These are phyloP conservation scores for Lotus japonicus DNA, from an alignment of 306 rosid genomes.

Conservation along the genomic window DNA sequence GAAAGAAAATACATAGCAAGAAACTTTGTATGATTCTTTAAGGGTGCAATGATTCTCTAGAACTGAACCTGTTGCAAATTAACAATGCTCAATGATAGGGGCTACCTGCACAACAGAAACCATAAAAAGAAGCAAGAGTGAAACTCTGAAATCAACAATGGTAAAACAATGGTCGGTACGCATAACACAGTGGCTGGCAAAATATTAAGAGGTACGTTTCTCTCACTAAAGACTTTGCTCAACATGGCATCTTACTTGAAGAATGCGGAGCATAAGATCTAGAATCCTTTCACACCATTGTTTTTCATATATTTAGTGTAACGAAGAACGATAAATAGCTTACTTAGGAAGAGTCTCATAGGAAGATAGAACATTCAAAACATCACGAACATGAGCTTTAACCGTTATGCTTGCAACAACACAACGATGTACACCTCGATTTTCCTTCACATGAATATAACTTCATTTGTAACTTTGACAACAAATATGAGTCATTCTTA, in stretches of 20 bases:
- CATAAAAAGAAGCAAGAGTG: no score
- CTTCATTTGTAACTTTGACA: conserved; percentile 10
- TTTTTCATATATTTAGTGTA: neutral
- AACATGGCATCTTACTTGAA: conserved; percentile 51
- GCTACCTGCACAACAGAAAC: no score
- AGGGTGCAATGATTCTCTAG: no score
- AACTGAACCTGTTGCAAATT: no score
- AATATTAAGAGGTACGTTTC: neutral
- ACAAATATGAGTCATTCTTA: neutral
- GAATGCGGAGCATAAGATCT: conserved; percentile 39
- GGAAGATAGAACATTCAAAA: conserved; percentile 66
- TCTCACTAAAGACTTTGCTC: neutral
- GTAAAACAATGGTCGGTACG: no score
- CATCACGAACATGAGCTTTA: conserved; percentile 74
- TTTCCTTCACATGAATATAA: conserved; percentile 60
- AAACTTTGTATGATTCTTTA: no score
- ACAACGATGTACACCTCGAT: conserved; percentile 88
- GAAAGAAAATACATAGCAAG: no score
- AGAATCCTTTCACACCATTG: neutral
- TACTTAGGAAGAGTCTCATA: conserved; percentile 88
- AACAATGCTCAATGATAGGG: no score
- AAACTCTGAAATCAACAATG: no score
- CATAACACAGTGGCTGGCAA: neutral
- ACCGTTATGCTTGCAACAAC: conserved; percentile 90
- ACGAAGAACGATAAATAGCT: conserved; percentile 15